A percentile compares a stretch with the other conserved stretches of the same genome.
These are phyloP conservation scores for Suhomyces emberorum DNA, from an alignment of 805 yeast genomes.

Conservation along the genomic window DNA sequence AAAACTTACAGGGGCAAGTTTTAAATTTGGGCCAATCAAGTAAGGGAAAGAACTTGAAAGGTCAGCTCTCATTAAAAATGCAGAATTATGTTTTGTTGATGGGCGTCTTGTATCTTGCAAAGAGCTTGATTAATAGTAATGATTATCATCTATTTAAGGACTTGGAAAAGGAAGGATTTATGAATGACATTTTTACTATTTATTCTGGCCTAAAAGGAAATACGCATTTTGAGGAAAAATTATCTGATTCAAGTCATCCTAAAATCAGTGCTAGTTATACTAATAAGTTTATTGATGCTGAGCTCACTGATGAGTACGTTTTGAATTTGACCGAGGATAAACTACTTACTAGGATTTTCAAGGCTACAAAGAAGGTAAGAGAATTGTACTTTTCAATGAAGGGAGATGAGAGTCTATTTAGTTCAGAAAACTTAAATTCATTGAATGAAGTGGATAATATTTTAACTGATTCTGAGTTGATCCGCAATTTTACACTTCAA, in stretches of 20 bases:
- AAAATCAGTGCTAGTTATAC: constrained; percentile 13
- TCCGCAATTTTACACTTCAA: constrained; percentile 29
- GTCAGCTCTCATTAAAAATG: constrained; percentile 7
- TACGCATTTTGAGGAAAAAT: constrained; percentile 8
- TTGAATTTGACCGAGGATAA: constrained; percentile 14
- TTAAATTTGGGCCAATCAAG: background rate
- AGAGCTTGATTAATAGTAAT: constrained; percentile 40
- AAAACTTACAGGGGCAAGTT: constrained; percentile 1
- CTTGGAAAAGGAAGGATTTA: constrained; percentile 72
- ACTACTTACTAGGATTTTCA: constrained; percentile 14
- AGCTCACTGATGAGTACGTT: constrained; percentile 28
- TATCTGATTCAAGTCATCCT: constrained; percentile 20
- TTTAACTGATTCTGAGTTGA: constrained; percentile 6
- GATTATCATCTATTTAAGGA: constrained; percentile 40
- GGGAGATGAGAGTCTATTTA: constrained; percentile 8
- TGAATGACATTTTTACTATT: constrained; percentile 45
- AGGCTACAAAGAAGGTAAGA: constrained; percentile 23
- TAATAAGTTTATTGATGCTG: constrained; percentile 28
- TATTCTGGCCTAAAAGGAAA: constrained; percentile 19
- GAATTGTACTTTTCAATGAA: constrained; percentile 22
- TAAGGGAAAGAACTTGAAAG: background rate
- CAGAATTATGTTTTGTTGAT: constrained; percentile 43
- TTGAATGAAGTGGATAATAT: constrained; percentile 12
- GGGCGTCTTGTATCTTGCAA: constrained; percentile 50
- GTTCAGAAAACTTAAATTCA: constrained; percentile 16